Percentiles rank a stretch among this genome's conserved stretches.
Evolutionary conservation across 306 rosid genomes (phyloP).

Genomic region (Myrica gale): DNA sequence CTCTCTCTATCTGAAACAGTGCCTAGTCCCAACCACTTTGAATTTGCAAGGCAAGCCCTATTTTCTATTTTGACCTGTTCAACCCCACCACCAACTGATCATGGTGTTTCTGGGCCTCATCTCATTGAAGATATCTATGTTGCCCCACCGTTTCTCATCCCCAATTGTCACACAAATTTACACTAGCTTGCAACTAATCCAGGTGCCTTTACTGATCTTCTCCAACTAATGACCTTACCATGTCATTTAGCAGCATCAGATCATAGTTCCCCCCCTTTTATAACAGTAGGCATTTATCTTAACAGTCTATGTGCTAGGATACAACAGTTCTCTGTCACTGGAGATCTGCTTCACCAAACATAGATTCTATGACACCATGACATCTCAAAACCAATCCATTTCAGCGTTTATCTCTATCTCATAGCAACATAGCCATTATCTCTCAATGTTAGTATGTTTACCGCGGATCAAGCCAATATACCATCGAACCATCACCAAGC

Average conservation of each 20-base stretch:
- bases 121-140: background rate
- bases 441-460: background rate
- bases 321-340: background rate
- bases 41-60: background rate
- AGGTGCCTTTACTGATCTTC: background rate
- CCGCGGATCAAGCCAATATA: background rate
- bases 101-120: background rate
- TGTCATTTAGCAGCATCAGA: background rate
- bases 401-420: background rate
- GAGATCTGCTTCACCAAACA: background rate
- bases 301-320: background rate
- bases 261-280: background rate
- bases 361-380: background rate
- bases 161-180: background rate
- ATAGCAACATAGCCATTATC: background rate
- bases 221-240: background rate
- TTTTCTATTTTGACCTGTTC: background rate
- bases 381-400: background rate
- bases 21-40: background rate
- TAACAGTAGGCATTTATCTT: background rate
- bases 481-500: background rate
- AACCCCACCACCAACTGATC: background rate
- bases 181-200: constrained; percentile 4
- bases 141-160: background rate
- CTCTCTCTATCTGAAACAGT: background rate